Percentiles rank a stretch among this genome's conserved stretches.
Evolutionary conservation across 331 rosid species (phyloP).

Genomic region (Quercus lobata): DNA sequence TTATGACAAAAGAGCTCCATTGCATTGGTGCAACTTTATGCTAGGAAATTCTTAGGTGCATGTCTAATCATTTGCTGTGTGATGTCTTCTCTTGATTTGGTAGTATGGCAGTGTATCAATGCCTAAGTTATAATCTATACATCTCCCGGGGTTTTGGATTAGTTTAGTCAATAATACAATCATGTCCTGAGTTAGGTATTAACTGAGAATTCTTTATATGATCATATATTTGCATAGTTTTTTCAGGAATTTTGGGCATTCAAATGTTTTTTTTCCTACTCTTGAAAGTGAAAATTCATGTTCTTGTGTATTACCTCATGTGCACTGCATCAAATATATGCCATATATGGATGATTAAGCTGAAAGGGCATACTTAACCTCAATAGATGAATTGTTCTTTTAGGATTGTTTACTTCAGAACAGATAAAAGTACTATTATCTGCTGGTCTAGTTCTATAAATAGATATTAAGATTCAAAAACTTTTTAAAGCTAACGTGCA

Average conservation of each 20-base stretch:
- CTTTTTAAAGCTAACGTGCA: background rate
- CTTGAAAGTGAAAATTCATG: background rate
- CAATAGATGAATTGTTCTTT: background rate
- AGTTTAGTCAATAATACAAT: background rate
- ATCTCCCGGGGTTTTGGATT: background rate
- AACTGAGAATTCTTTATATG: background rate
- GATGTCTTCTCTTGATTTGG: background rate
- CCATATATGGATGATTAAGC: background rate
- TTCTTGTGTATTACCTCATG: background rate
- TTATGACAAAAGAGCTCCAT: background rate
- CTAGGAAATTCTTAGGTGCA: background rate
- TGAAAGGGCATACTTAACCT: background rate
- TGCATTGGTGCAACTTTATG: background rate
- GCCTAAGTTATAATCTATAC: background rate
- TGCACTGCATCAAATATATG: background rate
- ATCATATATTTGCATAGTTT: background rate
- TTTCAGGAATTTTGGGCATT: background rate
- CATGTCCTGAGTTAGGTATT: background rate
- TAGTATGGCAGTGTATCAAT: background rate
- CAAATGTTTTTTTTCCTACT: background rate
- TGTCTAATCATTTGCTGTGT: background rate
- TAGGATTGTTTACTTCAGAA: background rate
- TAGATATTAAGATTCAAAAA: background rate
- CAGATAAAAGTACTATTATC: background rate
- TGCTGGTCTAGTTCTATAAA: conserved; percentile 17